Percentiles rank a stretch among this genome's conserved stretches.
Conservation (phyloP, 2,329 filamentous ascomycete genomes). For the Fusarium sp. region DNA sequence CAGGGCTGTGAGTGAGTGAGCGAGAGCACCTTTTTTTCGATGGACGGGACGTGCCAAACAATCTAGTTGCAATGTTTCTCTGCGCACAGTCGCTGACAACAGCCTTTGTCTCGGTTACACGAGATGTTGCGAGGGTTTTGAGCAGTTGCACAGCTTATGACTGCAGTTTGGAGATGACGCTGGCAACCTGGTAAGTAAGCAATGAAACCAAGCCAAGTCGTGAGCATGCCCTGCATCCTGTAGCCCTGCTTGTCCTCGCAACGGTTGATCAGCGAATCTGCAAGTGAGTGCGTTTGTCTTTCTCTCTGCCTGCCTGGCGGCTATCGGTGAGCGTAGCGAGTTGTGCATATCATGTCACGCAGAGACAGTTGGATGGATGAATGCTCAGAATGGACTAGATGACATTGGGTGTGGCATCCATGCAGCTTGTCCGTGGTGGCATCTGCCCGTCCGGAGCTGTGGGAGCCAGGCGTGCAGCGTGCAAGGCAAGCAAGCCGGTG, state of each 20-base stretch:
- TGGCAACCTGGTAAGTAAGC: slow-evolving; percentile 20
- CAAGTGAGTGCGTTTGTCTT: slow-evolving; percentile 1
- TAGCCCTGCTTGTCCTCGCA: background rate
- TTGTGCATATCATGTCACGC: slow-evolving; percentile 43
- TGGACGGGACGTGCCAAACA: slow-evolving; percentile 7
- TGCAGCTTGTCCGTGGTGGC: slow-evolving; percentile 27
- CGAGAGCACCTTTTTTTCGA: background rate
- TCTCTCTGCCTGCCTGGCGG: slow-evolving; percentile 32
- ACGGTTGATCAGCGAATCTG: background rate
- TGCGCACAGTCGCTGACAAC: slow-evolving; percentile 1
- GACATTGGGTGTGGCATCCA: slow-evolving; percentile 33
- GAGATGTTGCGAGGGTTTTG: slow-evolving; percentile 23
- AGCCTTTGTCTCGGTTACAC: slow-evolving; percentile 3
- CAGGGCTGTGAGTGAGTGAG: slow-evolving; percentile 26
- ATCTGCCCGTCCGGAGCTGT: slow-evolving; percentile 39
- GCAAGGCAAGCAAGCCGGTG: slow-evolving; percentile 34
- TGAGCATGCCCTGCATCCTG: background rate
- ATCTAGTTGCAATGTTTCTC: slow-evolving; percentile 6
- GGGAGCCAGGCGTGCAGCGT: slow-evolving; percentile 25
- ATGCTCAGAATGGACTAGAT: slow-evolving; percentile 20
- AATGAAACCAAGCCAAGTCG: slow-evolving; percentile 7
- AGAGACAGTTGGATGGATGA: slow-evolving; percentile 29
- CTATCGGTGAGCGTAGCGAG: slow-evolving; percentile 27
- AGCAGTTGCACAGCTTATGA: slow-evolving; percentile 18
- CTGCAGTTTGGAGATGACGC: slow-evolving; percentile 38